A percentile compares a stretch with the other conserved stretches of the same genome.
These are phyloP conservation scores for Hyaloscypha finlandica DNA, from an alignment of 495 filamentous ascomycete species.

Conservation along the genomic window DNA sequence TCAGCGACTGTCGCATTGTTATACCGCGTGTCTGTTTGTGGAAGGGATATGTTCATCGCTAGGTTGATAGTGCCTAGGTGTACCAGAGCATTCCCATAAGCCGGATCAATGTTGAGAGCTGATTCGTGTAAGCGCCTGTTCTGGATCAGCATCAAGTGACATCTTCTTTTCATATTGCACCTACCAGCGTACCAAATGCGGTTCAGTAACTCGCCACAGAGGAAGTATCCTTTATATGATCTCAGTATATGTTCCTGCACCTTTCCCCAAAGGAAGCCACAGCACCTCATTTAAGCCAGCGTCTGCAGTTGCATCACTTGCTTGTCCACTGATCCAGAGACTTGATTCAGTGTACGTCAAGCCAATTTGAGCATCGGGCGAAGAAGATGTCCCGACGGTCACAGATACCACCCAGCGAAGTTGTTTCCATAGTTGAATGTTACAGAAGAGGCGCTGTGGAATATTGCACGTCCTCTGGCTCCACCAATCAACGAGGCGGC, in stretches of 20 bases:
- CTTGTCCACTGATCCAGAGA: conserved; percentile 58
- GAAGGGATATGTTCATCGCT: no score
- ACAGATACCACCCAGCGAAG: no score
- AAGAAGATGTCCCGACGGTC: no score
- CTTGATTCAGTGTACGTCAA: conserved; percentile 63
- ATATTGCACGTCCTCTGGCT: no score
- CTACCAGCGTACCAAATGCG: conserved; percentile 58
- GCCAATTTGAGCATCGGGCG: no score
- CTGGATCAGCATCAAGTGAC: no score
- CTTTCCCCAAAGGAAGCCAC: conserved; percentile 50
- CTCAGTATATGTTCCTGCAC: no score
- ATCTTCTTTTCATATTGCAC: conserved; percentile 16
- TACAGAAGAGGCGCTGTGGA: no score
- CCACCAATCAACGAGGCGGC: no score
- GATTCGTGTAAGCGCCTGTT: conserved; percentile 61
- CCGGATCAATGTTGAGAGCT: conserved; percentile 32
- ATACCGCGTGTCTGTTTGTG: conserved; percentile 16
- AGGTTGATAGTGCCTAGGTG: no score
- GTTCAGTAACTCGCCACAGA: conserved; percentile 59
- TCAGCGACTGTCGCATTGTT: conserved; percentile 17
- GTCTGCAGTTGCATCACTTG: conserved; percentile 57
- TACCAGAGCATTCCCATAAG: conserved; percentile 16
- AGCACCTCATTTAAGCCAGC: no score
- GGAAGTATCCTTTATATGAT: conserved; percentile 63
- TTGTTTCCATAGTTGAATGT: no score